Base-by-base conservation (phyloP, 371 early-diverging fungal genomes). In the Chytridiales sp. region DNA sequence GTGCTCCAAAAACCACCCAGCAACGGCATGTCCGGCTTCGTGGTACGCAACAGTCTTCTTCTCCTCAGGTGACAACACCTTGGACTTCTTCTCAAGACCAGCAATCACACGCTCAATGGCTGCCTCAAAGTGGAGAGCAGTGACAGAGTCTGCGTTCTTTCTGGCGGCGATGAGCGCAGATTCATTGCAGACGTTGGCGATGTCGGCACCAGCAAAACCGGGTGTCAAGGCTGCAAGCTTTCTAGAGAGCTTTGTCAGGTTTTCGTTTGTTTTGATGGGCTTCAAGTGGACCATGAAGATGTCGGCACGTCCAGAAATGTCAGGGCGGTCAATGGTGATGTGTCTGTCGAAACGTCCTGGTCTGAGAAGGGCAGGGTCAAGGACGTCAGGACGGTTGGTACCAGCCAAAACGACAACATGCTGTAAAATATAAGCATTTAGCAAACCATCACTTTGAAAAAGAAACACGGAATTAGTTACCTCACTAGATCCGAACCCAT, bases 341-440 rank as follows among this genome's bases (percentile, higher is more conserved):
- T 98, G 98, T 22, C 98, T 85, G 79, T 99, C 99, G 68, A 99
- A 99, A 40, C 99, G 91, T 5, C 99, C 99, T 19, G 99, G 99
- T 44, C 97, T 82, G 75, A 93, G 80, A 39, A 97, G 72, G 0
- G 97, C 97, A 32, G 92, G 83, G 73, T 97, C 97, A 47, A 95
- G 70, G 4, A 93, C 92, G 68, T 94, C 94, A 1, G 93, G 91
- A 53, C 93, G 75, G 74, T 95, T 95, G n/a, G 95, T 97, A 74
- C 94, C 95, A 19, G 94, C 95, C 51, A 95, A 70, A 1, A 97
- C 93, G 26, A 94, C 93, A 3, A 95, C 87, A 72, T 98, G 97
- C n/a, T n/a, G n/a, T n/a, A n/a, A n/a, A n/a, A n/a, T n/a, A n/a
- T n/a, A n/a, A n/a, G n/a, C n/a, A n/a, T n/a, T n/a, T n/a, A n/a